Percentiles rank a stretch among this genome's conserved stretches.
Evolutionary conservation across 371 early-diverging fungal genomes (phyloP).

Genomic region (Capillidium heterosporum): DNA sequence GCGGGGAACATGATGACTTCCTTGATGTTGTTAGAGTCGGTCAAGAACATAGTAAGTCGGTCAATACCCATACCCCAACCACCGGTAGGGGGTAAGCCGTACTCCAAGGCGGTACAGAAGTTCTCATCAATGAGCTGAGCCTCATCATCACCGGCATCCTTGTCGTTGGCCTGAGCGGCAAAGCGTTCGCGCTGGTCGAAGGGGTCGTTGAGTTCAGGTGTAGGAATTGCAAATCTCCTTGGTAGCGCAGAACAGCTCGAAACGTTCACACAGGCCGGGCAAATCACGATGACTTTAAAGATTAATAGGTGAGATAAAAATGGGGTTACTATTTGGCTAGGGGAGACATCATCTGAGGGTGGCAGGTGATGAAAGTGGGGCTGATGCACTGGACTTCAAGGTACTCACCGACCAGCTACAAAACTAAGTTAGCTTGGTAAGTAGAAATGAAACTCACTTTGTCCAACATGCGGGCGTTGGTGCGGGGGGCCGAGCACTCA

Average conservation of each 20-base stretch:
- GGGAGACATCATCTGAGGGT: conserved; percentile 98
- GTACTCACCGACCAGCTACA: conserved; percentile 96
- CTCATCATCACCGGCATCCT: conserved; percentile 98
- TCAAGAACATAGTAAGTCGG: conserved; percentile 80
- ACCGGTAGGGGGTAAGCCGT: conserved; percentile 97
- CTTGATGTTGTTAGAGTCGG: conserved; percentile 59
- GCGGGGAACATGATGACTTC: conserved; percentile 10
- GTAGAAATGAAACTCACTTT: background rate
- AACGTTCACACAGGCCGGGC: conserved; percentile 94
- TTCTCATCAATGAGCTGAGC: conserved; percentile 97
- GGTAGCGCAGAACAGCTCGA: conserved; percentile 97
- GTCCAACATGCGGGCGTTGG: conserved; percentile 91
- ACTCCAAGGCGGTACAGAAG: conserved; percentile 96
- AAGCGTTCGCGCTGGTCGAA: conserved; percentile 95
- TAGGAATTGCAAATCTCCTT: conserved; percentile 99
- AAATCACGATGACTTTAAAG: conserved; percentile 59
- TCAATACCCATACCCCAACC: conserved; percentile 99
- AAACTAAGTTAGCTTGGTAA: conserved; percentile 9
- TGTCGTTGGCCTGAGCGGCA: conserved; percentile 91
- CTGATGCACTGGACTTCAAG: conserved; percentile 88
- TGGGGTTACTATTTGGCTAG: conserved; percentile 62
- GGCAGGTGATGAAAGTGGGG: conserved; percentile 96
- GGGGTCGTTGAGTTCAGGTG: conserved; percentile 98
- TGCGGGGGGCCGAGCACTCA: conserved; percentile 89
- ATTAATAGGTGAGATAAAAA: background rate